Evolutionary conservation across 2,329 filamentous ascomycete genomes (phyloP), one percentile per base, ranked within the genome.

Genomic region (Colletotrichum ledebouriae): DNA sequence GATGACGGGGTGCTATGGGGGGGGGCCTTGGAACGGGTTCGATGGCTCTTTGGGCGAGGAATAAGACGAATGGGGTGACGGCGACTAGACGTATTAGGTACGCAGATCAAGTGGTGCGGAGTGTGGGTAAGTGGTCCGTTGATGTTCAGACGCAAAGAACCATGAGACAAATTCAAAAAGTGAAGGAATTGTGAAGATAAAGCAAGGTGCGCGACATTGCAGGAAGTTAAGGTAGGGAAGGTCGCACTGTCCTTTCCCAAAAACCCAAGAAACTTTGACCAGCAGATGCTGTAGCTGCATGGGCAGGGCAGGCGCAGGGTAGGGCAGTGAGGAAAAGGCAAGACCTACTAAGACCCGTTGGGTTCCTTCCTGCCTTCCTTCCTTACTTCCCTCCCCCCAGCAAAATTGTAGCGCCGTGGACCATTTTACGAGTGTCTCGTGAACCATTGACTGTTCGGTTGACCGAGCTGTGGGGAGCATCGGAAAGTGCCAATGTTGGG

Each of bases 391-490:
- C 1, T 13, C 11, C 49, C 49, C 25, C 25, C 6, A 29, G 25
- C 25, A 29, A 29, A 29, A 29, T 1, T 29, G 25, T 29, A 29
- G 25, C 25, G 25, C 25, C 25, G 25, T 29, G 6, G 29, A 20
- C 29, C 29, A 33, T 29, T 34, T 1, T 6, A 29, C 25, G 25
- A 6, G 25, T 29, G 59, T 61, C 47, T 47, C 39, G 55, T 59
- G 49, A 57, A 29, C 52, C 46, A n/a, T 56, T 65, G 42, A 59
- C 65, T 22, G 53, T 68, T 64, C 64, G 20, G 64, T 61, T 64
- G 64, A 64, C 64, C 55, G 60, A 65, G 65, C 61, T 55, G 60
- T 68, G 65, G 65, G 60, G 60, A 68, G 29, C 33, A 22, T 33
- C 15, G 25, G 12, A 15, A 52, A 29, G 25, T 5, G 6, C 25